Conservation (phyloP, 176 grass and related monocot genomes). For the Urochloa ruziziensis region DNA sequence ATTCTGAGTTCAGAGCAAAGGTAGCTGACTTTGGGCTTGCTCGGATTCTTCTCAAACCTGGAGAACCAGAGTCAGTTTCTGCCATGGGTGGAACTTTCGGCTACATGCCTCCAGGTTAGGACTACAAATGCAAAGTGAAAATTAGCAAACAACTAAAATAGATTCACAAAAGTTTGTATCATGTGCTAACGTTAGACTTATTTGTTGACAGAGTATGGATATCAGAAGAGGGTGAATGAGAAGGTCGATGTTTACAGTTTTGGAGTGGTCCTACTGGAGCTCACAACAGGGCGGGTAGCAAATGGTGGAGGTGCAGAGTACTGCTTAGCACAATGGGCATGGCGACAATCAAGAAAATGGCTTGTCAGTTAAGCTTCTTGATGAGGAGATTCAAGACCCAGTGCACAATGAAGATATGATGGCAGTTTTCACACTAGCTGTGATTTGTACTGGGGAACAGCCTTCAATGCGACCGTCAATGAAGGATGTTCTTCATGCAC, state of each 20-base stretch:
- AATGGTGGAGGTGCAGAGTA: constrained; percentile 47
- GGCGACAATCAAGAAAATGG: constrained; percentile 28
- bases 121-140: constrained; percentile 8
- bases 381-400: constrained; percentile 36
- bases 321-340: constrained; percentile 54
- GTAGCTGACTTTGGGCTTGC: constrained; percentile 79
- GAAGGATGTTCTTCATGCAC: constrained; percentile 45
- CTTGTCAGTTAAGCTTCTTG: constrained; percentile 31
- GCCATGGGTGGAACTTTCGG: constrained; percentile 61
- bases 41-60: constrained; percentile 41
- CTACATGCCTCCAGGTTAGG: constrained; percentile 80
- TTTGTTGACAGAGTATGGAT: constrained; percentile 54
- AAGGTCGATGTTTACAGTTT: constrained; percentile 80
- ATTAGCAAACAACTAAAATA: background rate
- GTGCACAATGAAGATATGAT: constrained; percentile 41
- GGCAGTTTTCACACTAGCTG: constrained; percentile 47
- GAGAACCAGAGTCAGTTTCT: constrained; percentile 50
- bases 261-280: constrained; percentile 71
- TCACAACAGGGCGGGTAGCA: constrained; percentile 48
- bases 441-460: constrained; percentile 50
- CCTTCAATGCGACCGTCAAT: constrained; percentile 50
- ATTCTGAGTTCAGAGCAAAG: constrained; percentile 57
- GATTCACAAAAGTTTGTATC: background rate
- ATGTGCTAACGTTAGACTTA: background rate
- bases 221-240: constrained; percentile 41